Evolutionary conservation across 306 rosid species (phyloP).

Genomic region (Cucumis hystrix): DNA sequence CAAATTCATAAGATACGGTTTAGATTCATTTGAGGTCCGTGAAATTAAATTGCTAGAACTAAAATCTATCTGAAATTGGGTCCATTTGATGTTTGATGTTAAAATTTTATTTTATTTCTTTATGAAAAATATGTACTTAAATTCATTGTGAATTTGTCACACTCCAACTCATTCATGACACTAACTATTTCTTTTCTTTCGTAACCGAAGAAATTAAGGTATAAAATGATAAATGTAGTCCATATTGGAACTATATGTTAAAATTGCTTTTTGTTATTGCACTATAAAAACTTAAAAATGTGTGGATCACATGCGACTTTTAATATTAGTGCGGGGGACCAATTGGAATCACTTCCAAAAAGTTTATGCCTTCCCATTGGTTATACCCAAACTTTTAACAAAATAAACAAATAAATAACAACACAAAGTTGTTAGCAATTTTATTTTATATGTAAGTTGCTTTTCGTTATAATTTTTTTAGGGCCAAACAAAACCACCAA

Average conservation of each 20-base stretch:
- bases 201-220: too few relatives aligned
- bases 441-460: too few relatives aligned
- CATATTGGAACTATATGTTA: background rate
- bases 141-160: too few relatives aligned
- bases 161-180: too few relatives aligned
- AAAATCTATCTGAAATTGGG: background rate
- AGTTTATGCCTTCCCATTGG: background rate
- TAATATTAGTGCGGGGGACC: background rate
- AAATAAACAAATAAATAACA: background rate
- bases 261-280: background rate
- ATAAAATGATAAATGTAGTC: too few relatives aligned
- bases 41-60: background rate
- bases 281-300: background rate
- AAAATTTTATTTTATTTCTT: too few relatives aligned
- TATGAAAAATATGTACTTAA: too few relatives aligned
- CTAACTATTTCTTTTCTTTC: too few relatives aligned
- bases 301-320: background rate
- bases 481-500: too few relatives aligned
- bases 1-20: background rate
- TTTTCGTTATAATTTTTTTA: background rate
- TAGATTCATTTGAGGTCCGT: background rate
- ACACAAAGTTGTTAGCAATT: background rate
- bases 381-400: background rate
- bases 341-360: background rate
- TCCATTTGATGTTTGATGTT: background rate